Conservation (phyloP, 2,329 filamentous ascomycete species). For the Aspergillus pseudotamarii region DNA sequence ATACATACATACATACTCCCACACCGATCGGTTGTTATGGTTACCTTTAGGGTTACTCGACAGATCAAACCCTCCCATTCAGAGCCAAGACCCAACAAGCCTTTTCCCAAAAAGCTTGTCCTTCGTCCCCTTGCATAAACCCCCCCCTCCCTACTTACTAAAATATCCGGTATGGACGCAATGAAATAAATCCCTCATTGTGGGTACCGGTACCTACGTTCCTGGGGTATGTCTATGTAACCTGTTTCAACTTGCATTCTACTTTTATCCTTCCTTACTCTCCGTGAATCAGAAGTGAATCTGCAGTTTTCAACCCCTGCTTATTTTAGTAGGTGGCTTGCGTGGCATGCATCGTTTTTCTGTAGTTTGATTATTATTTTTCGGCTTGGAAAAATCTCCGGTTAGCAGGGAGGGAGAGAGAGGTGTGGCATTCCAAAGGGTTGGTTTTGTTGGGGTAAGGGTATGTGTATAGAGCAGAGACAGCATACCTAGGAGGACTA, state of each 20-base stretch:
- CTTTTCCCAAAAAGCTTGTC: slow-evolving; percentile 20
- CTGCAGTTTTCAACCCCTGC: not conserved
- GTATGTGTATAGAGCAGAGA: not conserved
- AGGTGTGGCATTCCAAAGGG: not conserved
- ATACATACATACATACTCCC: not conserved
- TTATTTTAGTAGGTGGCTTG: not conserved
- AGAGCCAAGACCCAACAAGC: slow-evolving; percentile 22
- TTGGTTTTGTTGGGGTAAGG: not conserved
- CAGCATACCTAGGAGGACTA: too few relatives aligned
- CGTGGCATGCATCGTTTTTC: not conserved
- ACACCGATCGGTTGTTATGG: not conserved
- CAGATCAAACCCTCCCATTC: not conserved
- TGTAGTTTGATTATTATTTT: not conserved
- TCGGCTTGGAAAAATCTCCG: too few relatives aligned
- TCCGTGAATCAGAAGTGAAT: not conserved
- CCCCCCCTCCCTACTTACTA: not conserved
- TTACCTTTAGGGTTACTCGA: not conserved
- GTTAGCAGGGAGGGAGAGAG: not conserved
- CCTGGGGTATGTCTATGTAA: not conserved
- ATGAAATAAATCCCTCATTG: slow-evolving; percentile 10
- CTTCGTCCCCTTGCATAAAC: slow-evolving; percentile 16
- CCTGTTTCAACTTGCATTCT: not conserved
- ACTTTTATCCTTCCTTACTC: not conserved
- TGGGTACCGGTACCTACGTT: not conserved
- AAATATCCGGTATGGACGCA: not conserved